These are phyloP conservation scores for Tricholoma sp. DNA, from an alignment of 768 basidiomycete genomes.

Conservation along the genomic window DNA sequence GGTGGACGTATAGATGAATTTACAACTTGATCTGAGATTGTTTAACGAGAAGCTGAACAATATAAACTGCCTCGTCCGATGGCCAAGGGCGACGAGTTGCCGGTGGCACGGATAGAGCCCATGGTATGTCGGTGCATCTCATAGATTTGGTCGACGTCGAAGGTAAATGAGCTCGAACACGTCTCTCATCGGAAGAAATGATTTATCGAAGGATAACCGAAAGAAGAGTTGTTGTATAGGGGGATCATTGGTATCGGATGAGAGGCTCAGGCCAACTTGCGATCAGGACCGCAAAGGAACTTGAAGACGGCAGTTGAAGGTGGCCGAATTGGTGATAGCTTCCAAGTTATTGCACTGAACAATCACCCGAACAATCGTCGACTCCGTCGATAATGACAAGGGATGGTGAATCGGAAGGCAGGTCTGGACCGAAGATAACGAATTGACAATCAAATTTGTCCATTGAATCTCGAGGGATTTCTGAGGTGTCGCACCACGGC, in stretches of 20 bases:
- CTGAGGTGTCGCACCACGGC: too few relatives aligned
- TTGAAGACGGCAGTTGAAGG: too few relatives aligned
- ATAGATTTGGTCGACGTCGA: neutral
- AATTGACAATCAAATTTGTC: too few relatives aligned
- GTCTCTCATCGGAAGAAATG: neutral
- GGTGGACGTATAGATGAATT: slow-evolving; percentile 3
- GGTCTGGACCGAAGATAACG: too few relatives aligned
- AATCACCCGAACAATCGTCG: too few relatives aligned
- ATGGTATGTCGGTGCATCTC: neutral
- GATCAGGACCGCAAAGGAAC: neutral
- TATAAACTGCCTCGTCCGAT: neutral
- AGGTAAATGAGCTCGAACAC: neutral
- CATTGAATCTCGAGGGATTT: too few relatives aligned
- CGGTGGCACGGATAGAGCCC: too few relatives aligned
- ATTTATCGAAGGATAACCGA: neutral
- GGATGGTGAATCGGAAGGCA: too few relatives aligned
- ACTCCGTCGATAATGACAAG: too few relatives aligned
- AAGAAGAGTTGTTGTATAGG: neutral
- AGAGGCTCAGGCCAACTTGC: slow-evolving; percentile 8
- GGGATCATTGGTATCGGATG: neutral
- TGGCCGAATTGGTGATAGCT: too few relatives aligned
- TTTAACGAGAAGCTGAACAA: neutral
- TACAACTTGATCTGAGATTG: slow-evolving; percentile 1
- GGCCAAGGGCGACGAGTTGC: slow-evolving; percentile 5
- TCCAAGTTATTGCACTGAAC: too few relatives aligned